A percentile compares a stretch with the other conserved stretches of the same genome.
Evolutionary conservation across 768 basidiomycete species (phyloP).

Genomic region (Rhizopogon roseolus): DNA sequence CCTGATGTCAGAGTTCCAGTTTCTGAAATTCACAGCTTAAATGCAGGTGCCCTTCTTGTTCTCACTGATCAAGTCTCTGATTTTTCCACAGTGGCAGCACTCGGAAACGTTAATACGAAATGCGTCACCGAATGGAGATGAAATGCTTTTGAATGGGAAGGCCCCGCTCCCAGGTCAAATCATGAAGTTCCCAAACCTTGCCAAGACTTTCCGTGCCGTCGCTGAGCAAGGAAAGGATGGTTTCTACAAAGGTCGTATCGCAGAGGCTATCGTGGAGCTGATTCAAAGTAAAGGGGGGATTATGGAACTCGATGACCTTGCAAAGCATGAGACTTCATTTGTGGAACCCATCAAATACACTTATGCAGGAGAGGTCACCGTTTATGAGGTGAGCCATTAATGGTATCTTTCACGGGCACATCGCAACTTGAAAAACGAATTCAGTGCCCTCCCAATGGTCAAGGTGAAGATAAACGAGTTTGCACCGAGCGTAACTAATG

Average conservation of each 20-base stretch:
- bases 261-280: constrained; percentile 84
- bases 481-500: background rate
- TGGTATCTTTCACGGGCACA: background rate
- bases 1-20: constrained; percentile 63
- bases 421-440: background rate
- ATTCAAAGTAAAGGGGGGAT: constrained; percentile 84
- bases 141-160: constrained; percentile 82
- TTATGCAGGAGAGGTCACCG: constrained; percentile 77
- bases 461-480: constrained; percentile 43
- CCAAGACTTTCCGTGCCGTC: constrained; percentile 75
- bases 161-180: constrained; percentile 86
- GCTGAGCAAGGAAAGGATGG: constrained; percentile 84
- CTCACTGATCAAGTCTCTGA: background rate
- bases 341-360: constrained; percentile 92
- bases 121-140: constrained; percentile 80
- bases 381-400: constrained; percentile 71
- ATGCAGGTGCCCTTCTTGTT: constrained; percentile 33
- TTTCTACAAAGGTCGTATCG: constrained; percentile 90
- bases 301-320: constrained; percentile 92
- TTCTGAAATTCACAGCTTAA: constrained; percentile 70
- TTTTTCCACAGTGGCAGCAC: constrained; percentile 36
- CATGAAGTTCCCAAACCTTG: constrained; percentile 76
- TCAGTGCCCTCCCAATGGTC: constrained; percentile 94
- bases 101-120: constrained; percentile 66
- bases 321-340: constrained; percentile 69